Evolutionary conservation across 164 flowering plant species (phyloP), one percentile per base, ranked within the genome.

Genomic region (Nymphaea colorata): DNA sequence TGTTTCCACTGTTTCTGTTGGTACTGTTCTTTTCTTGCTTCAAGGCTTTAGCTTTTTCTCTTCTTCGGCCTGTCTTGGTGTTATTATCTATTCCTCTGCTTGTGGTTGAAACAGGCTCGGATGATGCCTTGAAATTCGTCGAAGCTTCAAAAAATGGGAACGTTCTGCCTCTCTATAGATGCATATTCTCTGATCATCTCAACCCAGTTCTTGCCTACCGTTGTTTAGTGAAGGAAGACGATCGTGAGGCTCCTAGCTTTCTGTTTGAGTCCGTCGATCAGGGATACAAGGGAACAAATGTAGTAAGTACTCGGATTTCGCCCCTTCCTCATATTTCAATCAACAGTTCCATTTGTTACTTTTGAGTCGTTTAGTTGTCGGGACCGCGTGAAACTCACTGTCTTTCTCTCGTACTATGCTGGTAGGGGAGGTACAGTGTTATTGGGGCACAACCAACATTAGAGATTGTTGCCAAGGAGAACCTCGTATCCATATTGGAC

Each of bases 151-250:
- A 82, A 76, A 72, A 76, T 0, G 90, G 87, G 59, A 90, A 90
- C 72, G 76, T 88, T 61, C 71, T 90, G 66, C 94, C 97, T 10
- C 69, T 90, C 4, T 79, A 72, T 66, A 76, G 82, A 41, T 78
- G 83, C 64, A 80, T 88, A 64, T 88, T 88, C 71, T 84, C 88
- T 2, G 97, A 90, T 75, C 94, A 88, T 64, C 73, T 90, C 64
- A 90, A 88, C 3, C 96, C 96, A 3, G 88, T 90, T 36, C 79
- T 90, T 2, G 96, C 96, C 5, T 90, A 90, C 68, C 83, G 96
- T n/a, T 90, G 94, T 66, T 74, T 90, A 71, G 94, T 90, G 3
- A 83, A 80, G 76, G 94, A 90, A 71, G 92, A 87, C 64, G 92
- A 90, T 6, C 75, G 90, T 60, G 94, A 90, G 6, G 83, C 92